phyloP scores from a whole-genome alignment of 306 rosid species.

The Bauhinia variegata region DNA sequence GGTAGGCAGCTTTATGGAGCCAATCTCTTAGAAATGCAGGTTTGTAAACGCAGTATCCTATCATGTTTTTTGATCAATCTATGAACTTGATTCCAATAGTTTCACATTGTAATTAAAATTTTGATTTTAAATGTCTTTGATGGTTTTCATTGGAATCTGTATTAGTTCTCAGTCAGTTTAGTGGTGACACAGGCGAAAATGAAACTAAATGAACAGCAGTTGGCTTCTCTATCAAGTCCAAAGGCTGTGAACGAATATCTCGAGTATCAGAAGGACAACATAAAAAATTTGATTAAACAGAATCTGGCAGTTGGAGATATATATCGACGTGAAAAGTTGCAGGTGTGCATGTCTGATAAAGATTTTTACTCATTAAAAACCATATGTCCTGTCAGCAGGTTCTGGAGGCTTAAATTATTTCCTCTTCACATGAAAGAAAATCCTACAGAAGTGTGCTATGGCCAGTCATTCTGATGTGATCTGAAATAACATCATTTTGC shows the following conservation, averaged over 20 bases:
- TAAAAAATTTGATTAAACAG: conserved; percentile 76
- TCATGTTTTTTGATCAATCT: not conserved
- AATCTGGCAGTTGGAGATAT: conserved; percentile 95
- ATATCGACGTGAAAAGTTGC: conserved; percentile 80
- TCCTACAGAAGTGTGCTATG: conserved; percentile 4
- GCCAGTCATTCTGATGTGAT: conserved; percentile 20
- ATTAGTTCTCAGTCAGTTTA: conserved; percentile 21
- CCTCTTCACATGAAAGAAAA: conserved; percentile 3
- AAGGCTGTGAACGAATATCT: conserved; percentile 91
- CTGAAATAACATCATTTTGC: conserved; percentile 21
- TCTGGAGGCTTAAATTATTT: conserved; percentile 7
- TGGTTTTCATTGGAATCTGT: not conserved
- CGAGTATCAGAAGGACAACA: conserved; percentile 77
- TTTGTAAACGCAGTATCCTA: conserved; percentile 26
- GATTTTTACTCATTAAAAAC: not conserved
- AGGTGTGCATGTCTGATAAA: conserved; percentile 54
- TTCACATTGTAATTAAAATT: conserved; percentile 5
- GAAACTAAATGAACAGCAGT: conserved; percentile 74
- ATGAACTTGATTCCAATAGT: conserved; percentile 4
- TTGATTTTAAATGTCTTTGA: not conserved
- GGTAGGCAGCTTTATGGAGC: conserved; percentile 96
- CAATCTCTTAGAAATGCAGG: conserved; percentile 87
- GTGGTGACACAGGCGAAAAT: conserved; percentile 63
- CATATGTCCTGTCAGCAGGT: conserved; percentile 5
- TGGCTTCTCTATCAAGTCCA: conserved; percentile 79